These are phyloP conservation scores for Xylariaceae sp. DNA, from an alignment of 2,329 filamentous ascomycete species.

Conservation along the genomic window DNA sequence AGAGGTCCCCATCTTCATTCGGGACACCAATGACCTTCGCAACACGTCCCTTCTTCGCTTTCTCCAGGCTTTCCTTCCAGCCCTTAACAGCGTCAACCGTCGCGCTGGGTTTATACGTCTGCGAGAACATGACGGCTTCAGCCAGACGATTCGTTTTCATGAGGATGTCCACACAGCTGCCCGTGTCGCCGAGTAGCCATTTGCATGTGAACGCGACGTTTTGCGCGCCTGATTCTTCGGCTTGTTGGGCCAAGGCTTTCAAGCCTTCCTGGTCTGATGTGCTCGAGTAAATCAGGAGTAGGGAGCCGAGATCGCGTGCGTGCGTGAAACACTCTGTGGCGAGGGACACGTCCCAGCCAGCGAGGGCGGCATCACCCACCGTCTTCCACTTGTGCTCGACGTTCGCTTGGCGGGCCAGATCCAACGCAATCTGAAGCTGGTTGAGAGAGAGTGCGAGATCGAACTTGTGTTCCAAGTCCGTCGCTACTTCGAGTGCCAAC, in stretches of 20 bases:
- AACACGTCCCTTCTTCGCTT: slow-evolving; percentile 78
- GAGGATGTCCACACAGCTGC: slow-evolving; percentile 75
- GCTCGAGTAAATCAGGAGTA: slow-evolving; percentile 83
- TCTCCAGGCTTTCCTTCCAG: slow-evolving; percentile 83
- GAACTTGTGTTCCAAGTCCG: slow-evolving; percentile 93
- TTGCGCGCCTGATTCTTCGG: slow-evolving; percentile 70
- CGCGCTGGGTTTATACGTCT: slow-evolving; percentile 88
- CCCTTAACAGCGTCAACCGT: slow-evolving; percentile 60
- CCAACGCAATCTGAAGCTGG: slow-evolving; percentile 77
- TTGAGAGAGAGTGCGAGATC: slow-evolving; percentile 81
- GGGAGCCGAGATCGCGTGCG: slow-evolving; percentile 82
- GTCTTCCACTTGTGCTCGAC: slow-evolving; percentile 98
- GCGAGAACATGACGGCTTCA: slow-evolving; percentile 85
- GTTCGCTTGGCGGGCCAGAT: slow-evolving; percentile 76
- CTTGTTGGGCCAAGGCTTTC: slow-evolving; percentile 64
- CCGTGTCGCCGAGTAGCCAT: slow-evolving; percentile 80
- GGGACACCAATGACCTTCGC: slow-evolving; percentile 78
- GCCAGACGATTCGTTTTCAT: slow-evolving; percentile 71
- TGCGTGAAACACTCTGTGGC: slow-evolving; percentile 91
- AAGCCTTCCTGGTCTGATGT: slow-evolving; percentile 75
- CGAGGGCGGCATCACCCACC: slow-evolving; percentile 84
- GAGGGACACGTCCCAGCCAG: slow-evolving; percentile 78
- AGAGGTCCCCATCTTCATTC: slow-evolving; percentile 77
- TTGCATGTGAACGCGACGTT: slow-evolving; percentile 89
- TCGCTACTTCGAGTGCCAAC: slow-evolving; percentile 87